Evolutionary conservation across 768 basidiomycete genomes (phyloP), one percentile per base, ranked within the genome.

Genomic region (Aureoboletus auriporus): DNA sequence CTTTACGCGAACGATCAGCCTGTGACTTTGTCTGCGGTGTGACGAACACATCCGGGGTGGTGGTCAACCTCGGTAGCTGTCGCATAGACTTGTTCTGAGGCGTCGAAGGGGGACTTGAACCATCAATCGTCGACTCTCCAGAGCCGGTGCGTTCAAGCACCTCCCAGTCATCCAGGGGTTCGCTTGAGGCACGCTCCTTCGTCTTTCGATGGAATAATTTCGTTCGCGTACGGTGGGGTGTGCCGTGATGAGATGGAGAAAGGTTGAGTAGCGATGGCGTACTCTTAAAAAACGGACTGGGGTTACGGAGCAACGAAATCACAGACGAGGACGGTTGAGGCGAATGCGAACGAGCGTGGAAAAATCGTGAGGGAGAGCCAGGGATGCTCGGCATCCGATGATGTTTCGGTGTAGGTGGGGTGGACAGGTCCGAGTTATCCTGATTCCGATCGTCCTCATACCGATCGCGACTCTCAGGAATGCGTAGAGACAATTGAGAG

Each of bases 131-230:
- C 16, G 64, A 62, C 42, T 59, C 58, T n/a, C 42, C 54, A 33
- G 65, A 67, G 13, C 52, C 58, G 13, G 62, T 56, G 23, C 56
- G 53, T 42, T 69, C 67, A 28, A 67, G 57, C 17, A 67, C 47
- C 47, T 67, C 65, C 65, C 65, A 67, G 17, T 67, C 65, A 3
- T 69, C 61, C 29, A 69, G 55, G 30, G 58, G 64, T 41, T 66
- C 65, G 4, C 61, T 67, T n/a, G 63, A 61, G 1, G 63, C 58
- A 51, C 63, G 65, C 51, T 67, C 65, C 48, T 67, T 67, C 16
- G 67, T 63, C 52, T 67, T 67, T 38, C 67, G 58, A 47, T 69
- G 65, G 44, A 67, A 67, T 26, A 68, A n/a, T 29, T 68, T 66
- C 7, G 63, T 45, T 34, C 67, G 65, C 31, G 65, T 47, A 44